These are phyloP conservation scores for Carex littledalei DNA, from an alignment of 176 grass and related monocot species.

Conservation along the genomic window DNA sequence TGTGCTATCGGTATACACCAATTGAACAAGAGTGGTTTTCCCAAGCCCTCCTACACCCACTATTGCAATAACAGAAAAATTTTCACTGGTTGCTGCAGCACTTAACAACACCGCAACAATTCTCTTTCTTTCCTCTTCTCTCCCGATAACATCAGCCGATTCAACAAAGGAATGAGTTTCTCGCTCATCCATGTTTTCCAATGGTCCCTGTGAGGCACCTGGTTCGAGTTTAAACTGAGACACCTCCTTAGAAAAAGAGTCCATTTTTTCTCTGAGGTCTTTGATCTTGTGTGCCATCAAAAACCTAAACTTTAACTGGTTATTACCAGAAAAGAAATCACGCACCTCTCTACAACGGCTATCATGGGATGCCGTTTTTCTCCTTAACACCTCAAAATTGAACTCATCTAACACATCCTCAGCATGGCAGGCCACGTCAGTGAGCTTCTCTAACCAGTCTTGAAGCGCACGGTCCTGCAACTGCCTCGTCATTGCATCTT, in stretches of 20 bases:
- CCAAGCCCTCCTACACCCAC: constrained; percentile 37
- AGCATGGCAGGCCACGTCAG: neutral
- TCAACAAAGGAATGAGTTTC: neutral
- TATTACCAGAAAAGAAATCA: constrained; percentile 17
- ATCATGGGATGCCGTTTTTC: neutral
- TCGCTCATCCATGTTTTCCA: neutral
- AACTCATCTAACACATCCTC: constrained; percentile 27
- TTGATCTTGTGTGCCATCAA: constrained; percentile 10
- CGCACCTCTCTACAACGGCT: neutral
- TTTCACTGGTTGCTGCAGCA: neutral
- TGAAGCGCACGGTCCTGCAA: neutral
- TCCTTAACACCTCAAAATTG: constrained; percentile 12
- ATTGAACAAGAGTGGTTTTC: constrained; percentile 38
- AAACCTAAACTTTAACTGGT: constrained; percentile 3
- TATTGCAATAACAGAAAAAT: constrained; percentile 18
- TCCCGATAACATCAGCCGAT: constrained; percentile 13
- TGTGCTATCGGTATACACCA: constrained; percentile 9
- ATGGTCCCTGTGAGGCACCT: neutral
- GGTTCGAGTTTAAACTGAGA: constrained; percentile 14
- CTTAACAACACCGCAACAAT: neutral
- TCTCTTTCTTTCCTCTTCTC: neutral
- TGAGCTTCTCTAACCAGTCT: constrained; percentile 22
- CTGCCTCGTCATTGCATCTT: constrained; percentile 8
- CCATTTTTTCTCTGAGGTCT: neutral
- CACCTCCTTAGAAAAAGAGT: constrained; percentile 17